Percentiles rank a stretch among this genome's conserved stretches.
phyloP scores from a whole-genome alignment of 2,329 filamentous ascomycete species.

The Talaromyces rugulosus region DNA sequence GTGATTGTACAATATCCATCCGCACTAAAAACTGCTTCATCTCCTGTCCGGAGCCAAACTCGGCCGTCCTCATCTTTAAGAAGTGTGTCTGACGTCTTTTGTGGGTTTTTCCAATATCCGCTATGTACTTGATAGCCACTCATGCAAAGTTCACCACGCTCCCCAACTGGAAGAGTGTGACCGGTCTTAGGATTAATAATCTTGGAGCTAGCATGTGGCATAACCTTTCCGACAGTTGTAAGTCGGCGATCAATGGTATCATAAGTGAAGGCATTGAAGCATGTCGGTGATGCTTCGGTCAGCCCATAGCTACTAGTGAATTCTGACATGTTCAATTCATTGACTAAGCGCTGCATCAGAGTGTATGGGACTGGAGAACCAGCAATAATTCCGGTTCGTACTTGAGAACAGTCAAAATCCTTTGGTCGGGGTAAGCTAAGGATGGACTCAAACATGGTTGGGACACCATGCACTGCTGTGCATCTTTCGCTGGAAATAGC shows the following conservation, averaged over 20 bases:
- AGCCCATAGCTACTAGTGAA: slow-evolving; percentile 66
- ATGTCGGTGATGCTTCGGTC: slow-evolving; percentile 74
- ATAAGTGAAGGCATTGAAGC: slow-evolving; percentile 74
- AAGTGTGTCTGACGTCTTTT: slow-evolving; percentile 68
- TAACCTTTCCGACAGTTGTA: slow-evolving; percentile 68
- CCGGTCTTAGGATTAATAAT: slow-evolving; percentile 62
- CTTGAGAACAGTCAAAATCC: slow-evolving; percentile 46
- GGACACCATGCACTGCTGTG: slow-evolving; percentile 75
- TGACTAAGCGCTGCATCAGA: slow-evolving; percentile 68
- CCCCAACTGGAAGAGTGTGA: slow-evolving; percentile 62
- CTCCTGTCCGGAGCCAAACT: slow-evolving; percentile 64
- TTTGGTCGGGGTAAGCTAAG: slow-evolving; percentile 46
- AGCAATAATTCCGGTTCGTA: slow-evolving; percentile 74
- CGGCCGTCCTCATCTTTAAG: slow-evolving; percentile 57
- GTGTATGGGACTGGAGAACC: slow-evolving; percentile 72
- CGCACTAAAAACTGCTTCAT: slow-evolving; percentile 50
- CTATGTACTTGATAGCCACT: slow-evolving; percentile 68
- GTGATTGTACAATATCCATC: slow-evolving; percentile 69
- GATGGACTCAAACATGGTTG: slow-evolving; percentile 75
- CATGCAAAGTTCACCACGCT: slow-evolving; percentile 70
- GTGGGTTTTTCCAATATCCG: slow-evolving; percentile 41
- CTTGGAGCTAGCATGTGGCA: slow-evolving; percentile 74
- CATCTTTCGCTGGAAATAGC: slow-evolving; percentile 64
- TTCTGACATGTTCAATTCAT: slow-evolving; percentile 69
- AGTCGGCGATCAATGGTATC: slow-evolving; percentile 65